Conservation (phyloP, 805 yeast genomes). For the Metschnikowia noctiluminum region DNA sequence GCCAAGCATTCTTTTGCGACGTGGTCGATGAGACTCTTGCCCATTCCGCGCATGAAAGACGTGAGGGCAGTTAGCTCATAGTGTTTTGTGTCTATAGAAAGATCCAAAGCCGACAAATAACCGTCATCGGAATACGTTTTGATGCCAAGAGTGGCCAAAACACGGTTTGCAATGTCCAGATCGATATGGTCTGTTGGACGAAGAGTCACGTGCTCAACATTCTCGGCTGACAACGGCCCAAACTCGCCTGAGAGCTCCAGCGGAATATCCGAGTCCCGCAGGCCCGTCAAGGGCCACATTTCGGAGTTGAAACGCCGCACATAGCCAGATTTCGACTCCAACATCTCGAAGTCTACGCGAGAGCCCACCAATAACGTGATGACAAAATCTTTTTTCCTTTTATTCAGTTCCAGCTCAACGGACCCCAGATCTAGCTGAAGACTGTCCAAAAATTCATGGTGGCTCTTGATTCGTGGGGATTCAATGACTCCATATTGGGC, state of each 20-base stretch:
- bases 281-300: conserved; percentile 20
- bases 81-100: conserved; percentile 9
- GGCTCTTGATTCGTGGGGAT: conserved; percentile 39
- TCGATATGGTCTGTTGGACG: conserved; percentile 19
- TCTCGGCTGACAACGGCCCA: conserved; percentile 16
- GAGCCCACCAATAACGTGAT: conserved; percentile 30
- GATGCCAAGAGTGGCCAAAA: conserved; percentile 27
- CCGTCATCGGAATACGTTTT: conserved; percentile 10
- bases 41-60: conserved; percentile 45
- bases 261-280: conserved; percentile 27
- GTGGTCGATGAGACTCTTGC: conserved; percentile 27
- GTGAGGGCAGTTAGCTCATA: conserved; percentile 51
- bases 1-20: background rate
- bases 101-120: background rate
- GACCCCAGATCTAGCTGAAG: conserved; percentile 20
- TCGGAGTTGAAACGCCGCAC: conserved; percentile 23
- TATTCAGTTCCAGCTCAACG: background rate
- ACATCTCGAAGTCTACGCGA: conserved; percentile 19
- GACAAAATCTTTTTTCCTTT: conserved; percentile 16
- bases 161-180: conserved; percentile 19
- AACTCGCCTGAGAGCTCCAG: conserved; percentile 19
- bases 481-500: conserved; percentile 40
- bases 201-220: conserved; percentile 18
- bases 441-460: conserved; percentile 21
- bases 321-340: conserved; percentile 21